phyloP scores from a whole-genome alignment of 352 stramenopile genomes.

The Pythium volutum region DNA sequence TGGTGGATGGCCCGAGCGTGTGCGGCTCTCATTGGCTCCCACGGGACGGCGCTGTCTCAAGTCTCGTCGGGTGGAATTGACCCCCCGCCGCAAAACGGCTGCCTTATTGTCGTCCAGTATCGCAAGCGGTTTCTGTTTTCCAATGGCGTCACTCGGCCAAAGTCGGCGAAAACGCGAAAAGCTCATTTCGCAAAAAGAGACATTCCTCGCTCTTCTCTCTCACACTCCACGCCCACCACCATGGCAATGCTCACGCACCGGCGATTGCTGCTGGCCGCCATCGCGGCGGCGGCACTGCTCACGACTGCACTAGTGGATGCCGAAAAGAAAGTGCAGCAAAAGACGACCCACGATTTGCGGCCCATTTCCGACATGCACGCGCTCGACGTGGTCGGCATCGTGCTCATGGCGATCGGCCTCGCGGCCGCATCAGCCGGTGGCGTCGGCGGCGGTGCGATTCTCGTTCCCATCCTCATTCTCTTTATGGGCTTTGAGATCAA shows the following conservation, averaged over 20 bases:
- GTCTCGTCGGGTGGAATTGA: not conserved
- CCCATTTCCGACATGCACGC: conserved; percentile 38
- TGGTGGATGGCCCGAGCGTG: not conserved
- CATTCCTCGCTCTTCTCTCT: too few species aligned
- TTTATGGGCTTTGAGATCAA: conserved; percentile 73
- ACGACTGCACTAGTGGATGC: not conserved
- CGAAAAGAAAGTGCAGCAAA: conserved; percentile 1
- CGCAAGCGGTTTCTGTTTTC: not conserved
- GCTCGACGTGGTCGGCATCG: conserved; percentile 41
- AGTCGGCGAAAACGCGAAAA: not conserved
- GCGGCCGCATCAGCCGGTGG: conserved; percentile 45
- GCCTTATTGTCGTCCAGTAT: not conserved
- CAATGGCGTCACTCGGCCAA: not conserved
- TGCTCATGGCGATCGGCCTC: conserved; percentile 48
- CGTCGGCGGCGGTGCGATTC: conserved; percentile 47
- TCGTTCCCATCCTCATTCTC: conserved; percentile 56
- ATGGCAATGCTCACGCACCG: too few species aligned
- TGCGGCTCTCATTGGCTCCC: conserved; percentile 5
- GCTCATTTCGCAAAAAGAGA: not conserved
- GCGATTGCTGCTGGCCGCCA: not conserved
- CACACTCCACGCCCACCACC: too few species aligned
- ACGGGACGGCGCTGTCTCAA: not conserved
- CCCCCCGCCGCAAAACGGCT: too few species aligned
- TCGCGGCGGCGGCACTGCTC: not conserved
- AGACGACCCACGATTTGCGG: conserved; percentile 21